Conservation (phyloP, 305 asterid species). For the Andrographis paniculata region DNA sequence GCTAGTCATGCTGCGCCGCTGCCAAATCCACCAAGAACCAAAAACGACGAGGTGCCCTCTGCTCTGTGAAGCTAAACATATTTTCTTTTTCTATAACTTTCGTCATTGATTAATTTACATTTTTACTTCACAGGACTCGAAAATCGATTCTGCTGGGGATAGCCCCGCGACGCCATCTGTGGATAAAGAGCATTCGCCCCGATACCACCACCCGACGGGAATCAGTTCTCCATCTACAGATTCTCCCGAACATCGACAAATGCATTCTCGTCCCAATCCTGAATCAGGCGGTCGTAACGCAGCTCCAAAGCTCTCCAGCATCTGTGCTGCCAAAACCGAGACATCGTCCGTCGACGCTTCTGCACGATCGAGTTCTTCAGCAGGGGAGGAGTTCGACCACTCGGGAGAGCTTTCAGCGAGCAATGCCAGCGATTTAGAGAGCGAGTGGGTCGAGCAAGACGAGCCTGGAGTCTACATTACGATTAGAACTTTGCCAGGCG, state of each 20-base stretch:
- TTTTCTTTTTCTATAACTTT: no score
- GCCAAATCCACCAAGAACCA: slow-evolving; percentile 59
- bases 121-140: slow-evolving; percentile 51
- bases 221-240: slow-evolving; percentile 35
- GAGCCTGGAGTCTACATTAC: slow-evolving; percentile 97
- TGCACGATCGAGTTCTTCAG: slow-evolving; percentile 65
- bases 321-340: slow-evolving; percentile 58
- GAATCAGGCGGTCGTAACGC: slow-evolving; percentile 45
- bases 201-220: slow-evolving; percentile 35
- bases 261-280: slow-evolving; percentile 23
- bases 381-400: slow-evolving; percentile 68
- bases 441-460: slow-evolving; percentile 97
- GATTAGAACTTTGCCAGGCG: slow-evolving; percentile 59
- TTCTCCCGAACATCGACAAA: slow-evolving; percentile 30
- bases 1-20: slow-evolving; percentile 49
- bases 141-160: slow-evolving; percentile 50
- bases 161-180: slow-evolving; percentile 79
- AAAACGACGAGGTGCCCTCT: slow-evolving; percentile 64
- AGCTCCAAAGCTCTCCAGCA: slow-evolving; percentile 62
- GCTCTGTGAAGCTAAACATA: no score
- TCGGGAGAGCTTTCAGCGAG: slow-evolving; percentile 84
- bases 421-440: slow-evolving; percentile 85
- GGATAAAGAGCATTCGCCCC: slow-evolving; percentile 46
- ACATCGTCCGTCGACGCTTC: slow-evolving; percentile 73
- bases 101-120: no score